Evolutionary conservation across 768 basidiomycete genomes (phyloP), one percentile per base, ranked within the genome.

Genomic region (Polyporus arcularius): DNA sequence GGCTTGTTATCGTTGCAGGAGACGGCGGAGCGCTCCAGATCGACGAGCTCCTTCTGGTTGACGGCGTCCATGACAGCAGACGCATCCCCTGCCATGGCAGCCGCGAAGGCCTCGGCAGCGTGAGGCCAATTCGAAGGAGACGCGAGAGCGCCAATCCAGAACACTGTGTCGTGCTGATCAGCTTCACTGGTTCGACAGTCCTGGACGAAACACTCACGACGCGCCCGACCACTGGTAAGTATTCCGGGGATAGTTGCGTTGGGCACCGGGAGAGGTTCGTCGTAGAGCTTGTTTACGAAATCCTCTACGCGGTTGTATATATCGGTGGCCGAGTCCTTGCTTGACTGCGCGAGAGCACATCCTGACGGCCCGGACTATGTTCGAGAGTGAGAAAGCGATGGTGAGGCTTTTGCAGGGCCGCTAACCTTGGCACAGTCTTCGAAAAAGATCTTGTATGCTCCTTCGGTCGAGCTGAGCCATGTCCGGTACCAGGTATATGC

Each of bases 1-100:
- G 68, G 68, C 14, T 55, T 52, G 10, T 67, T 52, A 57, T 75
- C 73, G 48, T 71, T 68, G 63, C 73, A 74, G 3, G 72, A 70
- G 2, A 74, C 72, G 0, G 70, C 73, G n/a, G 62, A 59, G 11
- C 72, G 70, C 32, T 64, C 63, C 39, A 69, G 56, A 35, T 70
- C 68, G 1, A 60, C 59, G 11, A 53, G 38, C 26, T 66, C 60
- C 41, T 57, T 56, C 8, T 18, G 43, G 53, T 67, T 63, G 11
- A 64, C 35, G 26, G 52, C 47, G 52, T 72, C 63, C 28, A 74
- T 50, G 10, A 74, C 53, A 1, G 57, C 60, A 1, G 68, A 60
- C 31, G 65, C 71, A 51, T 74, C 58, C 21, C 72, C 73, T 9
- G 47, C 18, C 16, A 74, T 65, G 12, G 71, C 71, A 8, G 61